Percentiles rank a stretch among this genome's conserved stretches.
Conservation (phyloP, 176 grass and related monocot genomes). For the Eremochloa ophiuroides region DNA sequence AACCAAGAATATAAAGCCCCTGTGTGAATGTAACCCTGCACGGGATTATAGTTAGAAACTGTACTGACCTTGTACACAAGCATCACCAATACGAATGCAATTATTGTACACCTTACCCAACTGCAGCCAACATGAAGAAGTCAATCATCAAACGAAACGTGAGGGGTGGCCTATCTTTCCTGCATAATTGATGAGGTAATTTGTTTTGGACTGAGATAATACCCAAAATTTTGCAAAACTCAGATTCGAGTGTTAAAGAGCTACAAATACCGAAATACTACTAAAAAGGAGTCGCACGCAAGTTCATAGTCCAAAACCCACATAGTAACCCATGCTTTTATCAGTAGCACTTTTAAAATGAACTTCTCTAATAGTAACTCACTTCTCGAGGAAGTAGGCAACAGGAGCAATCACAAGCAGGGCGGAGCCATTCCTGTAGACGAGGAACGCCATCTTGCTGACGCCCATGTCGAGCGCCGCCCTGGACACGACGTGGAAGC, state of each 20-base stretch:
- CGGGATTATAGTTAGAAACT: neutral
- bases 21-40: constrained; percentile 54
- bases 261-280: neutral
- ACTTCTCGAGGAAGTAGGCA: constrained; percentile 77
- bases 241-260: neutral
- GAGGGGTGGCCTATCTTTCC: constrained; percentile 58
- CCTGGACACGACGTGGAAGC: constrained; percentile 63
- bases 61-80: neutral
- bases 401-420: constrained; percentile 51
- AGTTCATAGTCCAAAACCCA: neutral
- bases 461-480: constrained; percentile 60
- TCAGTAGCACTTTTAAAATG: neutral
- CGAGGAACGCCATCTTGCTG: constrained; percentile 60
- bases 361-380: neutral
- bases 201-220: neutral
- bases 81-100: neutral
- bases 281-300: neutral
- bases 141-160: constrained; percentile 46
- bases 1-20: constrained; percentile 50
- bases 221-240: neutral
- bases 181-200: neutral
- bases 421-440: constrained; percentile 60
- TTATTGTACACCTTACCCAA: constrained; percentile 36
- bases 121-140: constrained; percentile 54
- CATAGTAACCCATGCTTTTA: neutral